phyloP scores from a whole-genome alignment of 2,329 filamentous ascomycete genomes.

The Cadophora gregata region DNA sequence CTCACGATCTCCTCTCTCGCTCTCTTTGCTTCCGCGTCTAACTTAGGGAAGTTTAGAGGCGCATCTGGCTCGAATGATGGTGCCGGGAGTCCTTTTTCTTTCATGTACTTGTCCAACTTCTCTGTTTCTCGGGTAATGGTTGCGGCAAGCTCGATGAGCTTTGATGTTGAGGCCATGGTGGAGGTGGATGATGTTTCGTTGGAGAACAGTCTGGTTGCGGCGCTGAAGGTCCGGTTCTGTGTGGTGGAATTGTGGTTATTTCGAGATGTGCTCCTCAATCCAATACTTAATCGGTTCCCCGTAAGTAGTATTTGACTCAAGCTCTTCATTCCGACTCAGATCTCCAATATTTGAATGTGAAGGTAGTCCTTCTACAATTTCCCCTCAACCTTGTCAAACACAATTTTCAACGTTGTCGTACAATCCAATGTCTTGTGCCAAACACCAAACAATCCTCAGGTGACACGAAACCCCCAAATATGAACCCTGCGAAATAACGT shows the following conservation, averaged over 20 bases:
- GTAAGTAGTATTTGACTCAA: constrained; percentile 22
- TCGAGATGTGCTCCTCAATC: constrained; percentile 6
- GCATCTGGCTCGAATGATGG: constrained; percentile 54
- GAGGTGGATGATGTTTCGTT: neutral
- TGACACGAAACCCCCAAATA: neutral
- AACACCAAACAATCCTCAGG: neutral
- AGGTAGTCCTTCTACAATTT: neutral
- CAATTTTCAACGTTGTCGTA: neutral
- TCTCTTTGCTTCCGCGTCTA: constrained; percentile 53
- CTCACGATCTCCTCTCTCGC: constrained; percentile 55
- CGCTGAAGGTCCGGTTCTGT: constrained; percentile 2
- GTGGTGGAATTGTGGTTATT: neutral
- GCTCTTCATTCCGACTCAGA: constrained; percentile 8
- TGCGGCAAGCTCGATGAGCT: constrained; percentile 53
- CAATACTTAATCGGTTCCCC: constrained; percentile 21
- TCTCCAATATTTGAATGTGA: neutral
- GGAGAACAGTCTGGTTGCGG: neutral
- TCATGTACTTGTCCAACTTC: constrained; percentile 56
- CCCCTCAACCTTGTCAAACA: neutral
- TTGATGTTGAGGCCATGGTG: constrained; percentile 36
- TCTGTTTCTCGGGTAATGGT: constrained; percentile 56
- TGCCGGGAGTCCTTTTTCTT: constrained; percentile 48
- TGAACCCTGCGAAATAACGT: neutral
- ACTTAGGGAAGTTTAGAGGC: constrained; percentile 53
- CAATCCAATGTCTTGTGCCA: neutral